Conservation (phyloP, 306 rosid genomes). For the Fragaria vesca region DNA sequence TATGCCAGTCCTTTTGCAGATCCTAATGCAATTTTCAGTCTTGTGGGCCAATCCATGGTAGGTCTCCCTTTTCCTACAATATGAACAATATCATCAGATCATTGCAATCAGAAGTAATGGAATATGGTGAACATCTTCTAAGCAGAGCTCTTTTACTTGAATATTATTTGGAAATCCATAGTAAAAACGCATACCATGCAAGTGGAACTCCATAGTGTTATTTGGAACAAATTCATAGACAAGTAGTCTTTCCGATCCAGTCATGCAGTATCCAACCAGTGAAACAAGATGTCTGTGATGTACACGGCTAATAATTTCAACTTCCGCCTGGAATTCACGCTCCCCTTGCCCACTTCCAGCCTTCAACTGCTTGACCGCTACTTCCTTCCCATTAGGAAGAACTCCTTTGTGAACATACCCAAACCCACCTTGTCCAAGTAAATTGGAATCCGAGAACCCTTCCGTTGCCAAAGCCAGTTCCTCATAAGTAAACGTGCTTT, state of each 20-base stretch:
- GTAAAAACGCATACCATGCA: conserved; percentile 59
- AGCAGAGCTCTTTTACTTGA: neutral
- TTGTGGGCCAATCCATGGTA: conserved; percentile 87
- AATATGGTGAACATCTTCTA: neutral
- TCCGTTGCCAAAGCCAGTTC: conserved; percentile 88
- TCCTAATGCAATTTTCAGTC: conserved; percentile 80
- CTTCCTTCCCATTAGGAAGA: conserved; percentile 93
- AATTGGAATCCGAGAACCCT: conserved; percentile 93
- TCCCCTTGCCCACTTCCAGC: conserved; percentile 99
- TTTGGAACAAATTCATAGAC: conserved; percentile 92
- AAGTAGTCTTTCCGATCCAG: conserved; percentile 74
- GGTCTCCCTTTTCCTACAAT: conserved; percentile 81
- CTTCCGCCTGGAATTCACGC: conserved; percentile 95
- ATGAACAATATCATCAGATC: conserved; percentile 29
- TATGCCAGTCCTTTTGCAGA: conserved; percentile 95
- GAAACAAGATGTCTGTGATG: conserved; percentile 97
- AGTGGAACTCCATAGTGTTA: conserved; percentile 85
- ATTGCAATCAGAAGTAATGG: conserved; percentile 10
- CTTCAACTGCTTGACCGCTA: conserved; percentile 89
- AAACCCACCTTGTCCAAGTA: conserved; percentile 96
- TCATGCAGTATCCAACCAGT: conserved; percentile 87
- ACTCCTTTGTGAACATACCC: conserved; percentile 92
- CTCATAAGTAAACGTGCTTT: conserved; percentile 74
- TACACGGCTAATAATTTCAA: conserved; percentile 93
- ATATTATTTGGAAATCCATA: neutral